Evolutionary conservation across 345 rosid species (phyloP).

Genomic region (Balakata baccata): DNA sequence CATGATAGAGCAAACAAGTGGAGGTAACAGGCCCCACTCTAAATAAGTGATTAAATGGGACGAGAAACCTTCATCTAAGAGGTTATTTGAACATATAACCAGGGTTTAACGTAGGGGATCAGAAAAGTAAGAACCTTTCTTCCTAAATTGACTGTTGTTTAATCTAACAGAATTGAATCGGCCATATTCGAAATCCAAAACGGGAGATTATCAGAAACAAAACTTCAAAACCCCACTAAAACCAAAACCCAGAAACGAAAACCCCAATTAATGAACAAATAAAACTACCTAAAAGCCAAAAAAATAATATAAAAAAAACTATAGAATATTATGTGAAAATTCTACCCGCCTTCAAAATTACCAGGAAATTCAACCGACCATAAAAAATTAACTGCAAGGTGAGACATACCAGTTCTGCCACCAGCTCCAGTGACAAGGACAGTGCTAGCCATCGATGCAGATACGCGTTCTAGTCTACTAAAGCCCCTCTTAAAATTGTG

Average conservation of each 20-base stretch:
- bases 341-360: too few relatives aligned
- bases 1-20: background rate
- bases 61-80: background rate
- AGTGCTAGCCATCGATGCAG: conserved; percentile 23
- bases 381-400: background rate
- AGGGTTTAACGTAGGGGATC: background rate
- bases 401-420: conserved; percentile 33
- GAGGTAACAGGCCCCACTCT: too few relatives aligned
- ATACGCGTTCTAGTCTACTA: background rate
- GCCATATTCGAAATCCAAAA: too few relatives aligned
- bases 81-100: background rate
- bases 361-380: background rate
- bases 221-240: too few relatives aligned
- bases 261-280: background rate
- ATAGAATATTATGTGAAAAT: background rate
- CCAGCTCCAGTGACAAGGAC: conserved; percentile 43
- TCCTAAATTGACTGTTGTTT: background rate
- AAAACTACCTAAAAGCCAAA: background rate
- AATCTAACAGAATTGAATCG: too few relatives aligned
- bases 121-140: background rate
- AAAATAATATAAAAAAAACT: too few relatives aligned
- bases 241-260: background rate
- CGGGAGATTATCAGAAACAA: background rate
- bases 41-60: too few relatives aligned
- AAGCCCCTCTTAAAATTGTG: background rate